A percentile compares a stretch with the other conserved stretches of the same genome.
These are phyloP conservation scores for Mallotus japonicus DNA, from an alignment of 441 rosid genomes.

Conservation along the genomic window DNA sequence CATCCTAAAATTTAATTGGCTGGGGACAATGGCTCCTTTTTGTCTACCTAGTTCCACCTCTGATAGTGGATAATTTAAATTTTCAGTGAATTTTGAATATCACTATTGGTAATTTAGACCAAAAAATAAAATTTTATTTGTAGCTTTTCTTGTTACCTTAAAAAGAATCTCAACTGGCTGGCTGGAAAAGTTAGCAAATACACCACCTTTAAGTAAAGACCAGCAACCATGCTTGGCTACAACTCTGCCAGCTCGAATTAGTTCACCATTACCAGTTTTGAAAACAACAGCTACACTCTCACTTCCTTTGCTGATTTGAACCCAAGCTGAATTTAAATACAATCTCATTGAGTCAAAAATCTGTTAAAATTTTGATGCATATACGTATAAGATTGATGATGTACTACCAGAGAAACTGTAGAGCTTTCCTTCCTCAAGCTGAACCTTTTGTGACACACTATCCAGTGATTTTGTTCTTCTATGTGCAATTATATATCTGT, in stretches of 20 bases:
- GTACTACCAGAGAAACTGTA: conserved; percentile 58
- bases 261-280: conserved; percentile 29
- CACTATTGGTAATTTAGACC: too few relatives aligned
- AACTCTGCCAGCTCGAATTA: conserved; percentile 44
- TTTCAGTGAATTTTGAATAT: too few relatives aligned
- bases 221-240: conserved; percentile 59
- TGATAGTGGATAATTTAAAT: too few relatives aligned
- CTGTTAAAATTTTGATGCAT: too few relatives aligned
- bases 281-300: conserved; percentile 40
- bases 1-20: too few relatives aligned
- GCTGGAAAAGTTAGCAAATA: conserved; percentile 46
- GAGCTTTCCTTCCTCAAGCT: conserved; percentile 43
- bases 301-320: conserved; percentile 44
- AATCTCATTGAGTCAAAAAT: background rate
- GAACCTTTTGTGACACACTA: conserved; percentile 40
- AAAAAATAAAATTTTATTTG: background rate
- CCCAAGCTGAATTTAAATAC: conserved; percentile 49
- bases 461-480: conserved; percentile 33
- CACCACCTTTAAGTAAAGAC: conserved; percentile 75
- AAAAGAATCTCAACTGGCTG: conserved; percentile 40
- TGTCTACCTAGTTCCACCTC: too few relatives aligned
- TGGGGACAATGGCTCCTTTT: too few relatives aligned
- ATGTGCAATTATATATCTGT: conserved; percentile 29
- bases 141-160: conserved; percentile 33
- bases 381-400: background rate